Base-by-base conservation (phyloP, 495 filamentous ascomycete genomes). In the Evernia prunastri region DNA sequence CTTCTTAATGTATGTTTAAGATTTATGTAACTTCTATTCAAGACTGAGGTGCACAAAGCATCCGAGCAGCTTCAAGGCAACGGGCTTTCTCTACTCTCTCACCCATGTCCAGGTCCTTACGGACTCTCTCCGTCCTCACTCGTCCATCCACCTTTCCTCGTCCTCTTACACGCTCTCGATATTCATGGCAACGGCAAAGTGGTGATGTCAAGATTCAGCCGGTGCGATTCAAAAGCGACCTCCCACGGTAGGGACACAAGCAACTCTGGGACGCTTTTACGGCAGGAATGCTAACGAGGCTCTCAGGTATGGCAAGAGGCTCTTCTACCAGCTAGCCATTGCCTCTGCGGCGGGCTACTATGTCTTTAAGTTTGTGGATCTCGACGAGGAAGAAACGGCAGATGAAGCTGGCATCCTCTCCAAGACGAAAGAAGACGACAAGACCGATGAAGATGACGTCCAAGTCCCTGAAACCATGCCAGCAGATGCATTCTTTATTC, bases 401-500 rank as follows among this genome's bases (percentile, higher is more conserved):
- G 40, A 58, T 1, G 58, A 63, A 31, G n/a, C 31, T 57, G 27
- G 53, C n/a, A 25, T 20, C 27, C n/a, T 9, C 25, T 45, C 37
- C 9, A 58, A 47, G 53, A 58, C 11, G n/a, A 39, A 56, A 25
- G 47, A 57, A 25, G 58, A 64, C n/a, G 63, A 59, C 18, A 31
- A 43, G 35, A 67, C 66, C 9, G 68, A 72, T 13, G 70, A 72
- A 17, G 62, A 63, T 27, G 68, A 72, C 15, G 60, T 71, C 23
- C 57, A 68, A 23, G 67, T 66, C 8, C 65, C 66, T 12, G 68
- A 70, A 3, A 63, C 40, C 18, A 64, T 66, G 49, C 66, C 69
- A 67, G 69, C 80, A 53, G 72, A 75, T 42, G 66, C 69, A 17
- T 63, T 85, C 3, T 91, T 92, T 68, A 82, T 92, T 49, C 87